Evolutionary conservation across 257 asterid genomes (phyloP).

Genomic region (Ehretia macrophylla): DNA sequence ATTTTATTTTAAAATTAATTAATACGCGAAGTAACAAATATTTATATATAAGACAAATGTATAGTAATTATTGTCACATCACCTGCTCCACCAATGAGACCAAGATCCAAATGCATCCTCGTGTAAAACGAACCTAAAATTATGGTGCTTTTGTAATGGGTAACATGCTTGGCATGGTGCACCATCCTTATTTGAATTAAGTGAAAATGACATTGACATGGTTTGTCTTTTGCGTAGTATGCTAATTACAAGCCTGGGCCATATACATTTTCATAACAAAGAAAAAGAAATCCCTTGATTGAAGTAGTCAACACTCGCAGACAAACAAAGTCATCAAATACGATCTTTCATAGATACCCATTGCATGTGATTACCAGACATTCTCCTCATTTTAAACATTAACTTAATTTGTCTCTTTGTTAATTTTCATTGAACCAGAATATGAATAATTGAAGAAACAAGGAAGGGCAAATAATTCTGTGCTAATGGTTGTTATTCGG

Average conservation of each 20-base stretch:
- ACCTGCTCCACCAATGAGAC: not conserved
- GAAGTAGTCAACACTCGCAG: not conserved
- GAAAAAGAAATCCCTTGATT: not conserved
- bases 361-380: slow-evolving; percentile 15
- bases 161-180: not conserved
- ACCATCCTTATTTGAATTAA: not conserved
- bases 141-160: not conserved
- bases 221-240: not conserved
- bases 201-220: not conserved
- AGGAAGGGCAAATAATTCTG: no score
- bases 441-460: no score
- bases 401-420: not conserved
- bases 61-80: no score
- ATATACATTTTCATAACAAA: not conserved
- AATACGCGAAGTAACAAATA: no score
- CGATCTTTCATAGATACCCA: slow-evolving; percentile 1
- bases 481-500: no score
- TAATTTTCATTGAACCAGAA: not conserved
- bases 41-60: no score
- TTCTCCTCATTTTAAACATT: slow-evolving; percentile 1
- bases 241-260: not conserved
- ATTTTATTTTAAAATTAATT: no score
- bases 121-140: not conserved
- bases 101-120: not conserved
- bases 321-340: not conserved